Evolutionary conservation across 352 stramenopile genomes (phyloP).

Genomic region (Blastocystis sp.): DNA sequence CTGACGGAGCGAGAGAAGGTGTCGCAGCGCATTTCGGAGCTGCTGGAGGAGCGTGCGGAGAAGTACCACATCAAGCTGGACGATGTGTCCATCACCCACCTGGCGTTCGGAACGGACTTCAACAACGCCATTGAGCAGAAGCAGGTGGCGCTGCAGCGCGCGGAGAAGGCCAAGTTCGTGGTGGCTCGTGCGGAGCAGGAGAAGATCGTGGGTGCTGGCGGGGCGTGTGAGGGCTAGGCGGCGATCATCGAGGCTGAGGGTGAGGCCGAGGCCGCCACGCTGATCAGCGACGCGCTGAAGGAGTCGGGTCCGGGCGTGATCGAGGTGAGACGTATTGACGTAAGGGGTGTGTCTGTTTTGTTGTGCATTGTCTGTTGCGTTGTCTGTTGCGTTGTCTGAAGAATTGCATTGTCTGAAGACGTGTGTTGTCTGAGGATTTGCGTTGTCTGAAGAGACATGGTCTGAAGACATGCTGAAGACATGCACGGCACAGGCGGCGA

Average conservation of each 20-base stretch:
- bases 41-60: constrained; percentile 88
- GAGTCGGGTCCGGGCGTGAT: constrained; percentile 95
- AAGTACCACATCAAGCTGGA: constrained; percentile 79
- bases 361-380: not conserved
- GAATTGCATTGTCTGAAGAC: not conserved
- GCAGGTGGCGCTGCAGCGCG: constrained; percentile 98
- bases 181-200: constrained; percentile 98
- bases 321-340: constrained; percentile 96
- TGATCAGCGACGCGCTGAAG: constrained; percentile 95
- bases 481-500: too few species aligned
- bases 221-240: constrained; percentile 75
- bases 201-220: constrained; percentile 77
- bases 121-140: constrained; percentile 99
- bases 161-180: constrained; percentile 97
- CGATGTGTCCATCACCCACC: constrained; percentile 98
- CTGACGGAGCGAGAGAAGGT: constrained; percentile 82
- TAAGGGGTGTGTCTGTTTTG: constrained; percentile 25
- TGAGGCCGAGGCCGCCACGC: constrained; percentile 92
- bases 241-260: constrained; percentile 87
- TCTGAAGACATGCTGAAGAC: too few species aligned
- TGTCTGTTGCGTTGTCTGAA: not conserved
- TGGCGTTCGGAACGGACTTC: constrained; percentile 97
- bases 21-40: constrained; percentile 81
- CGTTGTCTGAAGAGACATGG: too few species aligned
- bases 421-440: too few species aligned